Conservation (phyloP, 75 land plant species). For the Pinus tabuliformis region DNA sequence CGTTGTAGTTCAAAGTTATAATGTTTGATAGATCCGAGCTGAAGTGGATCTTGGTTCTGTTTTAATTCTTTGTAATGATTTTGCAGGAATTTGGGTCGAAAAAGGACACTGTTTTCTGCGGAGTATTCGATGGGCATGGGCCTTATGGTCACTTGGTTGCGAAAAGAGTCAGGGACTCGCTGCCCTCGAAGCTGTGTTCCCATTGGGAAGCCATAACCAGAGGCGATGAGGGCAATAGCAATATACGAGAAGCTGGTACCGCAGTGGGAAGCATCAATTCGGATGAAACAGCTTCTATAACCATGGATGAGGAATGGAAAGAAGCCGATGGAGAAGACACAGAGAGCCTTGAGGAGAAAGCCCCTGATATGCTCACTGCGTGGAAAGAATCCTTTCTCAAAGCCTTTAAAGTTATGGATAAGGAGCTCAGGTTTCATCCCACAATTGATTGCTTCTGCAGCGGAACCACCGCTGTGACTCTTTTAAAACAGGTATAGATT, state of each 20-base stretch:
- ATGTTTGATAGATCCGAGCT: background rate
- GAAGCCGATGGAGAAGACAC: conserved; percentile 15
- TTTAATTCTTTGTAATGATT: background rate
- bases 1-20: background rate
- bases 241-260: background rate
- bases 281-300: background rate
- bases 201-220: conserved; percentile 33
- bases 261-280: conserved; percentile 12
- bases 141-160: conserved; percentile 87
- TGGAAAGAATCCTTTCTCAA: conserved; percentile 54
- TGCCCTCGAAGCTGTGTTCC: conserved; percentile 59
- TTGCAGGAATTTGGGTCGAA: conserved; percentile 58
- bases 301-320: conserved; percentile 18
- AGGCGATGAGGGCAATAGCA: conserved; percentile 5
- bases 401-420: conserved; percentile 59
- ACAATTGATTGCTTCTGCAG: conserved; percentile 69
- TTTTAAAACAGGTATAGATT: conserved; percentile 56
- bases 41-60: background rate
- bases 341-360: conserved; percentile 4
- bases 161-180: conserved; percentile 66
- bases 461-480: conserved; percentile 68
- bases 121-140: conserved; percentile 96
- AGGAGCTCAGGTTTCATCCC: conserved; percentile 51
- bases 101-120: conserved; percentile 71
- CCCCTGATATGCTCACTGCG: conserved; percentile 16